Evolutionary conservation across 2,329 filamentous ascomycete genomes (phyloP).

Genomic region (Stagonosporopsis vannaccii): DNA sequence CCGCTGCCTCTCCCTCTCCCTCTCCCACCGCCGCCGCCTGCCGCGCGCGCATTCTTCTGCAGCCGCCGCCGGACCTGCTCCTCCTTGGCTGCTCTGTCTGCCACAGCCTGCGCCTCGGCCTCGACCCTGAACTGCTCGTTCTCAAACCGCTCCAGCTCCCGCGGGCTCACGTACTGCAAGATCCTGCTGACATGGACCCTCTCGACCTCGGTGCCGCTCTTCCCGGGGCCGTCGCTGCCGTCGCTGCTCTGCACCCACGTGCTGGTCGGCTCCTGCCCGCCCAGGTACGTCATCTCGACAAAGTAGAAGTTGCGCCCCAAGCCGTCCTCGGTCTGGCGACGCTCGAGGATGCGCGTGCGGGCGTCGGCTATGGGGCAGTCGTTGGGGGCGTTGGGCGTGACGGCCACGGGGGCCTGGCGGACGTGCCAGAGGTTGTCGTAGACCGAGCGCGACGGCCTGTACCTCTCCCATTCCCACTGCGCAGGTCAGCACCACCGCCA

Average conservation of each 20-base stretch:
- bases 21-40: not conserved
- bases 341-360: conserved; percentile 38
- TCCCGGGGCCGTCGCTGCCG: conserved; percentile 5
- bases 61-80: conserved; percentile 27
- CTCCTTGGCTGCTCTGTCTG: conserved; percentile 29
- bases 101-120: conserved; percentile 35
- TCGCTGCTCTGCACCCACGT: conserved; percentile 15
- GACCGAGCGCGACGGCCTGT: conserved; percentile 36
- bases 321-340: conserved; percentile 36
- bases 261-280: not conserved
- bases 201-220: conserved; percentile 18
- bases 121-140: conserved; percentile 41
- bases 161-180: conserved; percentile 37
- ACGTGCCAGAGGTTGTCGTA: conserved; percentile 42
- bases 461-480: conserved; percentile 42
- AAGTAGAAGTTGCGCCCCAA: conserved; percentile 36
- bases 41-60: conserved; percentile 33
- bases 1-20: conserved; percentile 19
- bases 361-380: conserved; percentile 40
- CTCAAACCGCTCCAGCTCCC: conserved; percentile 44
- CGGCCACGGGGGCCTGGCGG: conserved; percentile 35
- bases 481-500: not conserved
- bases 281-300: conserved; percentile 27
- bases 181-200: conserved; percentile 41
- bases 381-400: conserved; percentile 32